Evolutionary conservation across 1,139 yeast genomes (phyloP).

Genomic region (Hansenula sp.): DNA sequence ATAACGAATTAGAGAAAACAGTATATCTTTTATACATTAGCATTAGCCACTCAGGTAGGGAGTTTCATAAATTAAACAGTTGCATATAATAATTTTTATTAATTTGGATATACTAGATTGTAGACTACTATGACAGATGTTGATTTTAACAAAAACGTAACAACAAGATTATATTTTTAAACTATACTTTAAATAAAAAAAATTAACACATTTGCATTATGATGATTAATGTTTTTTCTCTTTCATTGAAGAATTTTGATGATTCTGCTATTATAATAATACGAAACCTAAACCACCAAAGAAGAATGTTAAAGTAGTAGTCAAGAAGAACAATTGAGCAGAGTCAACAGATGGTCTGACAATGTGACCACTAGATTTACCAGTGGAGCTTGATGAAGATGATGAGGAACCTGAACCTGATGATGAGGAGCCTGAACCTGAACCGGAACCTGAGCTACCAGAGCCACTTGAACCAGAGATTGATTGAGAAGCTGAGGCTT

Average conservation of each 20-base stretch:
- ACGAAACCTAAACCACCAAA: conserved; percentile 19
- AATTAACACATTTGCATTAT: neutral
- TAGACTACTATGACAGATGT: neutral
- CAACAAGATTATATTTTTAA: too few species aligned
- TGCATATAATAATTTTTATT: too few species aligned
- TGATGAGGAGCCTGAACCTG: conserved; percentile 25
- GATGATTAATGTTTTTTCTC: neutral
- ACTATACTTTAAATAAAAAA: neutral
- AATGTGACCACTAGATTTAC: conserved; percentile 12
- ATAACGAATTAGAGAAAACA: conserved; percentile 39
- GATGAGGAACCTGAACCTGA: conserved; percentile 21
- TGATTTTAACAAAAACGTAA: too few species aligned
- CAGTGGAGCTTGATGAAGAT: conserved; percentile 10
- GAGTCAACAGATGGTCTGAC: conserved; percentile 23
- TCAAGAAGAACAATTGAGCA: conserved; percentile 13
- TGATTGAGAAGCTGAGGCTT: conserved; percentile 30
- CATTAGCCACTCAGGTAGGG: too few species aligned
- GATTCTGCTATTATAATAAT: conserved; percentile 6
- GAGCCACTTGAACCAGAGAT: conserved; percentile 36
- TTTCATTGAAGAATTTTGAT: neutral
- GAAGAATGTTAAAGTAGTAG: conserved; percentile 12
- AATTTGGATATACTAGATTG: too few species aligned
- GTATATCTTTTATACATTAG: too few species aligned
- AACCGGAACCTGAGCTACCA: conserved; percentile 35
- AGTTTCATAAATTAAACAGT: too few species aligned